These are phyloP conservation scores for Lactifluus rugatus DNA, from an alignment of 768 basidiomycete genomes.

Conservation along the genomic window DNA sequence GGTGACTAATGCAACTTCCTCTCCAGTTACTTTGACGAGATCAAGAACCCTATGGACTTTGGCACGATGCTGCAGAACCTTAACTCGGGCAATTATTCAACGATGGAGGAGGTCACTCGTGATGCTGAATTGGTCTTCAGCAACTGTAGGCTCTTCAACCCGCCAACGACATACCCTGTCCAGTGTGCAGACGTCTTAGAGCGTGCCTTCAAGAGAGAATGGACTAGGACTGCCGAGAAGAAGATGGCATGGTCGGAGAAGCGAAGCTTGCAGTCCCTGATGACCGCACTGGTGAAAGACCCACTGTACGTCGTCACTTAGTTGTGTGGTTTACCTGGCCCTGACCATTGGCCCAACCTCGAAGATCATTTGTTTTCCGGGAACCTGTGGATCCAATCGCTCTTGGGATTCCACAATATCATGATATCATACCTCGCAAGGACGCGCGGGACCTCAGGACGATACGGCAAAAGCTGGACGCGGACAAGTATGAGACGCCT, in stretches of 20 bases:
- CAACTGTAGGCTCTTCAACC: constrained; percentile 93
- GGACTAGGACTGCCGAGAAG: constrained; percentile 64
- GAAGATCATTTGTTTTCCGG: constrained; percentile 67
- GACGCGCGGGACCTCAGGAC: constrained; percentile 80
- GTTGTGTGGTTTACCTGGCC: not conserved
- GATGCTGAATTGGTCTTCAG: constrained; percentile 77
- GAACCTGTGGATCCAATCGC: constrained; percentile 83
- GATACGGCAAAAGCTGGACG: constrained; percentile 72
- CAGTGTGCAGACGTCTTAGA: constrained; percentile 68
- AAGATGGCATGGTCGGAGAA: constrained; percentile 76
- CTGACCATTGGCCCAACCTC: not conserved
- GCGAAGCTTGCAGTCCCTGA: constrained; percentile 57
- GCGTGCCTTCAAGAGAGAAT: constrained; percentile 71
- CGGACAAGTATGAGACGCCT: constrained; percentile 69
- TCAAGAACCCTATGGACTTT: constrained; percentile 89
- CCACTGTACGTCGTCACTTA: constrained; percentile 39
- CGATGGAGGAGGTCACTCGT: constrained; percentile 71
- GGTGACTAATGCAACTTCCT: constrained; percentile 8
- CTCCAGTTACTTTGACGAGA: constrained; percentile 82
- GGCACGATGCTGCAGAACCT: constrained; percentile 69
- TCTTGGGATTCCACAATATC: constrained; percentile 80
- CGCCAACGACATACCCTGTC: constrained; percentile 64
- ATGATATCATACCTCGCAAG: constrained; percentile 73
- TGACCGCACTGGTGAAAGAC: constrained; percentile 64
- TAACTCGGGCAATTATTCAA: constrained; percentile 53